These are phyloP conservation scores for Solanum tarapatanum DNA, from an alignment of 257 asterid genomes.

Conservation along the genomic window DNA sequence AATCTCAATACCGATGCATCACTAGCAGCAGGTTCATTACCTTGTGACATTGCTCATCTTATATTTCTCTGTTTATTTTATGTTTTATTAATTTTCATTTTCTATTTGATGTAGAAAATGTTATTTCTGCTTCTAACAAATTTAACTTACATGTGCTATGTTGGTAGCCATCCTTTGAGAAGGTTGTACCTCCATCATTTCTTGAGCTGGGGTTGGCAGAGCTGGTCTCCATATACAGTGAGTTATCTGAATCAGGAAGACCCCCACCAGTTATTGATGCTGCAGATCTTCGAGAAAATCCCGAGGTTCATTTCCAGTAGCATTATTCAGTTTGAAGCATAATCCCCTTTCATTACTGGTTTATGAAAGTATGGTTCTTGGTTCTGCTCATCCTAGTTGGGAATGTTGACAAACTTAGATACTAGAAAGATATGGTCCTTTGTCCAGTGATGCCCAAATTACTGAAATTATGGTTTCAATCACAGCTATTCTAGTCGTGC, in stretches of 20 bases:
- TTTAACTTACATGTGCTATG: conserved; percentile 2
- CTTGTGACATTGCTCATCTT: background rate
- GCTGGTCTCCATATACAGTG: conserved; percentile 48
- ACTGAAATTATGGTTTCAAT: background rate
- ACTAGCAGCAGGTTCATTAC: background rate
- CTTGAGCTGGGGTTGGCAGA: conserved; percentile 52
- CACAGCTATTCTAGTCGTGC: background rate
- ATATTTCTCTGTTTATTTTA: background rate
- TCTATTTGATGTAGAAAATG: background rate
- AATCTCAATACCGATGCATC: background rate
- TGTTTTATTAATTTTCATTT: background rate
- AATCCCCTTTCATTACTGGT: background rate
- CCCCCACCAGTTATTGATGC: conserved; percentile 67
- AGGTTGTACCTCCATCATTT: conserved; percentile 56
- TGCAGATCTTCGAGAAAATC: conserved; percentile 53
- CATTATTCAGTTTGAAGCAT: background rate
- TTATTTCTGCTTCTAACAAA: conserved; percentile 4
- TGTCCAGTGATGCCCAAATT: background rate
- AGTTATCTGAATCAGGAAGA: conserved; percentile 51
- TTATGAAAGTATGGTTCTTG: background rate
- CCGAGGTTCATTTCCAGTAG: conserved; percentile 40
- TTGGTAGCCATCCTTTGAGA: conserved; percentile 62
- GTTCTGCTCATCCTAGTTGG: background rate
- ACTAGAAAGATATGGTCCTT: background rate
- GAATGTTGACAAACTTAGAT: background rate